Conservation (phyloP, 2,329 filamentous ascomycete genomes). For the Beauveria pseudobassiana region DNA sequence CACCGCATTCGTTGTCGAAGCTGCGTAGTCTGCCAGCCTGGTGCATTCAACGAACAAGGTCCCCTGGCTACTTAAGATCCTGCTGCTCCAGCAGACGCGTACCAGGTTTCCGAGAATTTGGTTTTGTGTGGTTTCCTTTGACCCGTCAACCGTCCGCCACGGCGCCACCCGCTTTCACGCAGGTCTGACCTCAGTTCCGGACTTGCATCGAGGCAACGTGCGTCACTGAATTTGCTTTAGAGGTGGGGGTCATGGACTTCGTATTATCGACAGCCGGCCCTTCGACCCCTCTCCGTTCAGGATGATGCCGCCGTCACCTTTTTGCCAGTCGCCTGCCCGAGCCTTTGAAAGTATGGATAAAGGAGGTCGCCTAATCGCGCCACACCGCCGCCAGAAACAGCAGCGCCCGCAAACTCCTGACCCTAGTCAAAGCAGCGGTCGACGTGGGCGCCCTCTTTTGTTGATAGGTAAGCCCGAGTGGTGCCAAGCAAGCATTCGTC, state of each 20-base stretch:
- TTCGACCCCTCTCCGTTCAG: no score
- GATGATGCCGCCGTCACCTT: background rate
- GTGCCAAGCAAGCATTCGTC: constrained; percentile 1
- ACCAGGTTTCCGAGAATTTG: background rate
- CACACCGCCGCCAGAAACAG: no score
- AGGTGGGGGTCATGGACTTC: no score
- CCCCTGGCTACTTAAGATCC: background rate
- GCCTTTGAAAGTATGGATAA: no score
- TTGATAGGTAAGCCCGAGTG: no score
- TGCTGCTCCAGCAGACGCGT: background rate
- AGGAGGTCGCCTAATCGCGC: no score
- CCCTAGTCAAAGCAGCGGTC: no score
- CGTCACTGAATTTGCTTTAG: background rate
- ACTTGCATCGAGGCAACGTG: background rate
- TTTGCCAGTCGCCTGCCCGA: background rate
- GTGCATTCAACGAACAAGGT: background rate
- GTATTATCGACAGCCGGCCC: no score
- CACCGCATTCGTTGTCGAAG: background rate
- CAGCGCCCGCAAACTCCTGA: no score
- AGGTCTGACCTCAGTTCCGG: background rate
- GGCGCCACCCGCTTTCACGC: background rate
- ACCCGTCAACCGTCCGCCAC: background rate
- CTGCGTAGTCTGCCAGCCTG: background rate
- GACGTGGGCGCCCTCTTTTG: no score
- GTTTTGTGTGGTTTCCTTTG: background rate